Conservation (phyloP, 805 yeast genomes). For the Candida oleophila region DNA sequence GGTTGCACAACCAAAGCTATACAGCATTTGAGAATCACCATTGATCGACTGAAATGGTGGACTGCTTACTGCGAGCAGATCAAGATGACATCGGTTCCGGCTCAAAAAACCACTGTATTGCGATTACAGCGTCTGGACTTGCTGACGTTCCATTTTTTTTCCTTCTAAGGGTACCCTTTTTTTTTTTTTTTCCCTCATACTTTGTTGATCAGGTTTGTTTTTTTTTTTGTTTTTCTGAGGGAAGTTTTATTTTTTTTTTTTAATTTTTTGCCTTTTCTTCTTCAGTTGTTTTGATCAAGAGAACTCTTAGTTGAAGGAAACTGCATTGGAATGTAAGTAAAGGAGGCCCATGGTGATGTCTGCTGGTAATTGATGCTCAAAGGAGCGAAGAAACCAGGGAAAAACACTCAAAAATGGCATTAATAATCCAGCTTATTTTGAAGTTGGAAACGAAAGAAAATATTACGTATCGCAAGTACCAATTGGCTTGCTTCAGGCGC, state of each 20-base stretch:
- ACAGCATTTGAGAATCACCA: background rate
- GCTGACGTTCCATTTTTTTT: background rate
- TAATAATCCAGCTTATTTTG: too few species aligned
- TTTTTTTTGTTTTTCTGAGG: background rate
- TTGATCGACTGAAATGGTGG: background rate
- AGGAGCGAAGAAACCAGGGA: too few species aligned
- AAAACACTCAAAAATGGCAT: too few species aligned
- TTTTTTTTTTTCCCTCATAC: background rate
- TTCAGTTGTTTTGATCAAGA: background rate
- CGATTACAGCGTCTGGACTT: too few species aligned
- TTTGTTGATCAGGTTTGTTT: background rate
- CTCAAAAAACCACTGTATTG: too few species aligned
- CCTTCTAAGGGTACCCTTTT: background rate
- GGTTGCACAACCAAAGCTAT: background rate
- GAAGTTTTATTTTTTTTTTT: background rate
- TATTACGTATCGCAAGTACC: too few species aligned
- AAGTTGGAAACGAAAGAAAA: too few species aligned
- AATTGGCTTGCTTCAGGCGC: too few species aligned
- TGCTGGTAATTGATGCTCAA: too few species aligned
- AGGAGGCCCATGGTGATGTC: background rate
- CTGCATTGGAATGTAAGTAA: background rate
- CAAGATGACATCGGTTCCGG: too few species aligned
- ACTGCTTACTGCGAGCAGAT: background rate
- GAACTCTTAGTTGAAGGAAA: background rate
- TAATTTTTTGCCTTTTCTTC: background rate